Percentiles rank a stretch among this genome's conserved stretches.
Conservation (phyloP, 169 alveolate genomes). For the Eimeria maxima region DNA sequence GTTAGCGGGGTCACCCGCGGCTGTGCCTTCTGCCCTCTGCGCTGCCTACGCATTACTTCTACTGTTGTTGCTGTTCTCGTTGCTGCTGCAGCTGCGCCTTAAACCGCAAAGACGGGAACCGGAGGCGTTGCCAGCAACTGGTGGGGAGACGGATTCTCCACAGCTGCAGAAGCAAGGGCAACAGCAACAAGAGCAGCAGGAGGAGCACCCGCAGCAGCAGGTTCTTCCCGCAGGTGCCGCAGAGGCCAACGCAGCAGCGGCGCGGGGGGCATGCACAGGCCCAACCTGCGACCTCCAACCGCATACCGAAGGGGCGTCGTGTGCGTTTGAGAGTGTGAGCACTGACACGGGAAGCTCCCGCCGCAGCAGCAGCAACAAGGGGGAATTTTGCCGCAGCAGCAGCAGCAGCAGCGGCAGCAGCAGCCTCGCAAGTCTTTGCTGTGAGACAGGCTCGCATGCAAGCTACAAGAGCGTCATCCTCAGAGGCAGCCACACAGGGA, state of each 20-base stretch:
- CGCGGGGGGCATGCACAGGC: background rate
- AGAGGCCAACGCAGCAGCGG: conserved; percentile 12
- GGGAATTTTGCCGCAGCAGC: background rate
- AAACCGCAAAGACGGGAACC: conserved; percentile 48
- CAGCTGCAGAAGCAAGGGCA: conserved; percentile 50
- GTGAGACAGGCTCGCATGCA: conserved; percentile 21
- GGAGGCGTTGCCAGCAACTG: conserved; percentile 4
- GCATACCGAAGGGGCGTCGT: background rate
- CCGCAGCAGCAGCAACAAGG: conserved; percentile 68
- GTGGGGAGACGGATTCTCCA: background rate
- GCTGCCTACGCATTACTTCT: too few relatives aligned
- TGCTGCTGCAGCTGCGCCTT: conserved; percentile 65
- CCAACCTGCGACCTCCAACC: background rate
- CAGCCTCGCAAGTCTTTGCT: background rate
- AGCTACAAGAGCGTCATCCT: conserved; percentile 67
- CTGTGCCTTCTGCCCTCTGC: too few relatives aligned
- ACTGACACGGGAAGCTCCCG: conserved; percentile 70
- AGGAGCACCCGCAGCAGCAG: conserved; percentile 13
- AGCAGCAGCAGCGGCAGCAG: conserved; percentile 36
- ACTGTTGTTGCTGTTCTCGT: background rate
- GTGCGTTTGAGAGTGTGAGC: conserved; percentile 22
- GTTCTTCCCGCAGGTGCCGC: background rate
- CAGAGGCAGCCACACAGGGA: conserved; percentile 42
- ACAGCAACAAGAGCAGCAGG: background rate
- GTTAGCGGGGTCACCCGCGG: too few relatives aligned